Evolutionary conservation across 108 stramenopile genomes (phyloP).

Genomic region (Cyclotella cryptica): DNA sequence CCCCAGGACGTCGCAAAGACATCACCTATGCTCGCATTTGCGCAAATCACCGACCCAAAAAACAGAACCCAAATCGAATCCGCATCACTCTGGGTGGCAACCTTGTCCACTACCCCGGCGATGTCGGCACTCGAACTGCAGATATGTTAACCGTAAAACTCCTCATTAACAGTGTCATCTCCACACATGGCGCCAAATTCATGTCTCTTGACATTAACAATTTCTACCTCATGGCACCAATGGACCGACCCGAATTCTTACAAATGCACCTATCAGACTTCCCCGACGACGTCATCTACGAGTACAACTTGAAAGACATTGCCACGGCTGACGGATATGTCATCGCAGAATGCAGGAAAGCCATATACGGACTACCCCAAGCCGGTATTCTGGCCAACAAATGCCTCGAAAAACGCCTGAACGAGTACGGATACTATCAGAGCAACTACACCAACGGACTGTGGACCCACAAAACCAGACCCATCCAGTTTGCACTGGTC

Average conservation of each 20-base stretch:
- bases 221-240: conserved; percentile 47
- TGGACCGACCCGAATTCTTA: conserved; percentile 43
- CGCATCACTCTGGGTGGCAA: too few relatives aligned
- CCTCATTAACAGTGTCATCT: too few relatives aligned
- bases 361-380: conserved; percentile 56
- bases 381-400: conserved; percentile 5
- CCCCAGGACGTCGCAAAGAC: neutral
- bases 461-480: conserved; percentile 11
- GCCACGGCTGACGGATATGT: conserved; percentile 18
- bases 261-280: conserved; percentile 13
- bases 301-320: conserved; percentile 32
- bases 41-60: neutral
- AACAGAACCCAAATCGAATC: neutral
- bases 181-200: conserved; percentile 16
- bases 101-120: too few relatives aligned
- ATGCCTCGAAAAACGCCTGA: conserved; percentile 2
- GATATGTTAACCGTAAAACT: too few relatives aligned
- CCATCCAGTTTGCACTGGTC: neutral
- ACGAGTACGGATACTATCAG: conserved; percentile 2
- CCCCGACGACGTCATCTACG: conserved; percentile 31
- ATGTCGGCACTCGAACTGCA: too few relatives aligned
- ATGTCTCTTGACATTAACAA: conserved; percentile 50
- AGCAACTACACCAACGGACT: neutral
- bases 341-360: conserved; percentile 25
- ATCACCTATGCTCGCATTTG: neutral